Base-by-base conservation (phyloP, 73 alveolate species). In the Blepharisma japonicum region DNA sequence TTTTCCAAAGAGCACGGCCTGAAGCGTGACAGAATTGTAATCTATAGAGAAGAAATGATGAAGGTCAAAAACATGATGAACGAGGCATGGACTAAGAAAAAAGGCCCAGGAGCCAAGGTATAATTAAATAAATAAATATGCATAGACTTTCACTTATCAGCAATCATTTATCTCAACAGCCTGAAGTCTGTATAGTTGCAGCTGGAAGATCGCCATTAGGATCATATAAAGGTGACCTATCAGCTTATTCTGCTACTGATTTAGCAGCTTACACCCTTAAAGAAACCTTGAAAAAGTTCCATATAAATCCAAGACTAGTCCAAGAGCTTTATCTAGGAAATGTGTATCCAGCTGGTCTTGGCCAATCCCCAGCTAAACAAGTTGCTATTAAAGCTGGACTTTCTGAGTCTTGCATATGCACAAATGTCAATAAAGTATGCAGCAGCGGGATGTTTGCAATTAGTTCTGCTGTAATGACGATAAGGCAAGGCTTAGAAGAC, bases 401-500 rank as follows among this genome's bases (percentile, higher is more conserved):
- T 47, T 25, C 61, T 18, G 61, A 70, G 32, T 47, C 56, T 9
- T 7, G 32, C 2, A n/a, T 47, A 18, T 39, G 56, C 25, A 70
- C 76, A n/a, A 70, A 70, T 70, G 71, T 70, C n/a, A 70, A 70
- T 45, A 70, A 70, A 45, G 80, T 71, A 68, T 86, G 93, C 45
- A 93, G 95, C 68, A 76, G 92, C 50, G 98, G 98, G 27, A 77
- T 94, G 97, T 87, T 89, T 77, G 81, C 96, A 27, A 86, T 94
- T 38, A 87, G 80, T 88, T 55, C 88, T 32, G 98, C 94, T 14
- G 89, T 95, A 25, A 85, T 82, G 71, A 76, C 89, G 42, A 91
- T 94, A 51, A 86, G 88, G 45, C 87, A 86, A 45, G 98, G 98
- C 1, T 83, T 85, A 55, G 71, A 89, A 45, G 90, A 87, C 42